Conservation (phyloP, 129 eudicot genomes). For the Deinandra increscens region DNA sequence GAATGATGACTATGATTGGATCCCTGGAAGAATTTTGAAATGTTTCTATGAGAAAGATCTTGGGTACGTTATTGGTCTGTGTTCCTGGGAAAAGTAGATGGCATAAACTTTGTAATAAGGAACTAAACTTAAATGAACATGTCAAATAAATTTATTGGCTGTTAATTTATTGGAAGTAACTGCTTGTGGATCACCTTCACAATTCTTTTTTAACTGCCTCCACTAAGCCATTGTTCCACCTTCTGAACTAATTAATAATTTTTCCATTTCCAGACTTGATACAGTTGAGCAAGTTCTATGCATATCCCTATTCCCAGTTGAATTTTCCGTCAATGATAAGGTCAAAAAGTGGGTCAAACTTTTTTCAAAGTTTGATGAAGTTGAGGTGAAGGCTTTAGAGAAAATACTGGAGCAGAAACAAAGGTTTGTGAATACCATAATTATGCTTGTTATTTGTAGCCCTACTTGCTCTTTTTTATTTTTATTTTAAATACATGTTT, state of each 20-base stretch:
- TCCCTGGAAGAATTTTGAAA: slow-evolving; percentile 80
- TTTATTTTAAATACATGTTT: slow-evolving; percentile 31
- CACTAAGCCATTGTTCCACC: slow-evolving; percentile 1
- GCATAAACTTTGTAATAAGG: neutral
- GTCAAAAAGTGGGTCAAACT: slow-evolving; percentile 73
- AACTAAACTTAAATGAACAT: neutral
- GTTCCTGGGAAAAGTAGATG: neutral
- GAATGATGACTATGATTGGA: slow-evolving; percentile 79
- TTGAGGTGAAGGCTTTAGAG: slow-evolving; percentile 86
- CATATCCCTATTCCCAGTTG: slow-evolving; percentile 67
- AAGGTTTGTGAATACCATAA: slow-evolving; percentile 55
- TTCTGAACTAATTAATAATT: slow-evolving; percentile 14
- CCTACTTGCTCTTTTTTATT: slow-evolving; percentile 18
- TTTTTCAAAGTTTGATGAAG: slow-evolving; percentile 70
- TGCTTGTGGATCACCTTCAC: neutral
- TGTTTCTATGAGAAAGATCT: slow-evolving; percentile 79
- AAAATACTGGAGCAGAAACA: slow-evolving; percentile 84
- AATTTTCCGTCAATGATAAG: slow-evolving; percentile 64
- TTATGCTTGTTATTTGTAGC: slow-evolving; percentile 9
- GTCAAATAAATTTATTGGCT: neutral
- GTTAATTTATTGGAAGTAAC: neutral
- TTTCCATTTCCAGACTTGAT: slow-evolving; percentile 60
- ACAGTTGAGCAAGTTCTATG: slow-evolving; percentile 62
- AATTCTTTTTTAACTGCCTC: neutral
- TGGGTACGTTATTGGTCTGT: slow-evolving; percentile 45